These are phyloP conservation scores for Artemisia tridentata DNA, from an alignment of 129 eudicot genomes.

Conservation along the genomic window DNA sequence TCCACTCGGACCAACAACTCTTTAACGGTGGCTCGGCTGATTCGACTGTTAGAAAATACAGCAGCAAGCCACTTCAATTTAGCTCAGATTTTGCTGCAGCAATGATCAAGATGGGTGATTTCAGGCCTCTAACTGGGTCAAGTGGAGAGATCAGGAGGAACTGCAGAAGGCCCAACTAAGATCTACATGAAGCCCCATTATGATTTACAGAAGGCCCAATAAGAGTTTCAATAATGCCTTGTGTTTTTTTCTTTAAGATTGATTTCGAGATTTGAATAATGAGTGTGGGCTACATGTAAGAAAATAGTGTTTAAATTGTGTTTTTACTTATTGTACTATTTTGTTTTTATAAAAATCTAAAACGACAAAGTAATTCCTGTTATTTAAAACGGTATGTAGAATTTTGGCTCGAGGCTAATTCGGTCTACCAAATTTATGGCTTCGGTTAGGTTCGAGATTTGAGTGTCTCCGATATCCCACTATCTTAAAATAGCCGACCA, in stretches of 20 bases:
- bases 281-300: neutral
- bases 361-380: too few species aligned
- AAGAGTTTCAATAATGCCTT: neutral
- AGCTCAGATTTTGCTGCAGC: slow-evolving; percentile 65
- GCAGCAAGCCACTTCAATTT: slow-evolving; percentile 37
- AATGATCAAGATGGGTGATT: slow-evolving; percentile 89
- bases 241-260: neutral
- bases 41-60: slow-evolving; percentile 60
- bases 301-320: slow-evolving; percentile 8
- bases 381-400: too few species aligned
- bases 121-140: slow-evolving; percentile 76
- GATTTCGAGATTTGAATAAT: slow-evolving; percentile 6
- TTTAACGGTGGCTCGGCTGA: slow-evolving; percentile 74
- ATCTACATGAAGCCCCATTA: too few species aligned
- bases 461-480: too few species aligned
- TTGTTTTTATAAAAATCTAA: neutral
- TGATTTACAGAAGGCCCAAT: too few species aligned
- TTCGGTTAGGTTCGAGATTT: too few species aligned
- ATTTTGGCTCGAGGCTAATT: too few species aligned
- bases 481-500: too few species aligned
- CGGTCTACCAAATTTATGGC: too few species aligned
- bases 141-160: slow-evolving; percentile 87
- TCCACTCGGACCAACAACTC: slow-evolving; percentile 89
- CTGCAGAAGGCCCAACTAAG: slow-evolving; percentile 66
- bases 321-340: neutral